A percentile compares a stretch with the other conserved stretches of the same genome.
Evolutionary conservation across 257 asterid species (phyloP).

Genomic region (Sherardia arvensis): DNA sequence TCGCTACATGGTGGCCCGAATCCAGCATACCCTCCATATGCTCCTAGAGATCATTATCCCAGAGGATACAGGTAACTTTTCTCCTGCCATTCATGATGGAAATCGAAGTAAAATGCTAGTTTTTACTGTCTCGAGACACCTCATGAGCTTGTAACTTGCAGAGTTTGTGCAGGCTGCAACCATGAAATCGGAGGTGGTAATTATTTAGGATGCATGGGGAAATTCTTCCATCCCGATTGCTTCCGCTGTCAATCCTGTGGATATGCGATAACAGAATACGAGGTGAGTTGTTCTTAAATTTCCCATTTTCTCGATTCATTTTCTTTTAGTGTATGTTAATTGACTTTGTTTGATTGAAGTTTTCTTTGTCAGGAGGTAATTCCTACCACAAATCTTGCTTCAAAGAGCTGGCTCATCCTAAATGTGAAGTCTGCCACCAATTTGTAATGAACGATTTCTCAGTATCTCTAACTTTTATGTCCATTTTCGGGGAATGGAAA

Average conservation of each 20-base stretch:
- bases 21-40: conserved; percentile 41
- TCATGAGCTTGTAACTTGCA: conserved; percentile 18
- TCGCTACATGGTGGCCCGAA: conserved; percentile 38
- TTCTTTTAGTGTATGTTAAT: conserved; percentile 17
- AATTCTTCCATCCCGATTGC: conserved; percentile 80
- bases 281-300: conserved; percentile 36
- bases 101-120: not conserved
- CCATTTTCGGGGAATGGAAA: not conserved
- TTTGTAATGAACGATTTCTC: conserved; percentile 39
- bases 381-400: conserved; percentile 86
- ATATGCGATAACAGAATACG: conserved; percentile 71
- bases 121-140: not conserved
- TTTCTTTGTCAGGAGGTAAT: conserved; percentile 78
- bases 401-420: conserved; percentile 92
- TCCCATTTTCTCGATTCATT: not conserved
- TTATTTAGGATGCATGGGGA: conserved; percentile 94
- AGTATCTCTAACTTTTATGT: too few relatives aligned
- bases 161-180: conserved; percentile 78
- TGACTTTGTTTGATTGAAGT: conserved; percentile 62
- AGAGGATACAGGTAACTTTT: conserved; percentile 43
- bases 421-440: conserved; percentile 91
- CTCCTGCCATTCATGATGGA: not conserved
- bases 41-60: conserved; percentile 51
- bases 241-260: conserved; percentile 75
- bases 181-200: conserved; percentile 69